Percentiles rank a stretch among this genome's conserved stretches.
phyloP scores from a whole-genome alignment of 2,329 filamentous ascomycete genomes.

The Calonectria naviculata region DNA sequence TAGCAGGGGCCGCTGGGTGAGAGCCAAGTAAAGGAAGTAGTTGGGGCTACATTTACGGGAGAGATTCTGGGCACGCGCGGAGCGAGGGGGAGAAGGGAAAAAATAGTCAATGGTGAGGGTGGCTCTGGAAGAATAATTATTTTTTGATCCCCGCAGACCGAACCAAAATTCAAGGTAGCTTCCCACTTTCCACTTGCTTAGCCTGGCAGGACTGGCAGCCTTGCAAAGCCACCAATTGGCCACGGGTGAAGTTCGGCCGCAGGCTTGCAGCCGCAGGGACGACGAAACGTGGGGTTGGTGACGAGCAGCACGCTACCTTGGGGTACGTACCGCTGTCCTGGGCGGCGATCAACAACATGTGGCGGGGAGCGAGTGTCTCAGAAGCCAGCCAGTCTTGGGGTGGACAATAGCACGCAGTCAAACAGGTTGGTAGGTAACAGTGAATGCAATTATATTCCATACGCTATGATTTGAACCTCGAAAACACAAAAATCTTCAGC shows the following conservation, averaged over 20 bases:
- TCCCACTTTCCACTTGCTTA: slow-evolving; percentile 20
- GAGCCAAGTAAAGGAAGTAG: slow-evolving; percentile 6
- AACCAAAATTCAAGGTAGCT: slow-evolving; percentile 21
- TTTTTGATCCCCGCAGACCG: slow-evolving; percentile 38
- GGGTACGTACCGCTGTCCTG: slow-evolving; percentile 11
- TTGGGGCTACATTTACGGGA: slow-evolving; percentile 42
- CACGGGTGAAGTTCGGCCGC: slow-evolving; percentile 17
- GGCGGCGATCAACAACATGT: slow-evolving; percentile 6
- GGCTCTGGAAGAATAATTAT: slow-evolving; percentile 37
- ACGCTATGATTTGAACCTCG: slow-evolving; percentile 17
- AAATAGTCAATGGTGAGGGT: slow-evolving; percentile 26
- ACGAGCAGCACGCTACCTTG: slow-evolving; percentile 6
- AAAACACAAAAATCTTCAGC: slow-evolving; percentile 11
- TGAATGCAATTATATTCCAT: slow-evolving; percentile 22
- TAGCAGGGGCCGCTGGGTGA: slow-evolving; percentile 5
- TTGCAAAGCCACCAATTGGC: slow-evolving; percentile 16
- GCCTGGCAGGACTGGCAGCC: slow-evolving; percentile 7
- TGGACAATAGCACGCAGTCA: neutral
- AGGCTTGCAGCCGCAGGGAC: neutral
- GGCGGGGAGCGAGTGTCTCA: neutral
- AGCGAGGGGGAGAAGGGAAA: neutral
- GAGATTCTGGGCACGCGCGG: slow-evolving; percentile 18
- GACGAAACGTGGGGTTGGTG: slow-evolving; percentile 22
- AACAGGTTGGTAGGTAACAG: neutral
- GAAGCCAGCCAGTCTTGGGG: neutral